A percentile compares a stretch with the other conserved stretches of the same genome.
phyloP scores from a whole-genome alignment of 768 basidiomycete genomes.

The Russula virescens region DNA sequence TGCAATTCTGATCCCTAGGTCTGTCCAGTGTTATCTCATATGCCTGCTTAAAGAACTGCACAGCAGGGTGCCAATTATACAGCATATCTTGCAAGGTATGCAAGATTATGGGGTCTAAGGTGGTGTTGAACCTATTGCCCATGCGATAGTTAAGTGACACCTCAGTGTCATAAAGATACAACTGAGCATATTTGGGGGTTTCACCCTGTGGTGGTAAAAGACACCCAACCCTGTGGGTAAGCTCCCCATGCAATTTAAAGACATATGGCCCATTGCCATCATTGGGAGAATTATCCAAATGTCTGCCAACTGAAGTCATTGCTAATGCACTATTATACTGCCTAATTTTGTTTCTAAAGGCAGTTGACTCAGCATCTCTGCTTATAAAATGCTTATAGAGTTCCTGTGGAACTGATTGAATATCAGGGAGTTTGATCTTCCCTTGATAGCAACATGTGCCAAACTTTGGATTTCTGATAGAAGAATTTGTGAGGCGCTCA shows the following conservation, averaged over 20 bases:
- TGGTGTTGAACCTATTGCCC: neutral
- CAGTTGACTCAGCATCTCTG: neutral
- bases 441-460: neutral
- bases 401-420: neutral
- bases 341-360: neutral
- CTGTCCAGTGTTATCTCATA: too few species aligned
- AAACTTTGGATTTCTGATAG: neutral
- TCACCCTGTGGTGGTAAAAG: neutral
- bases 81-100: neutral
- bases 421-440: neutral
- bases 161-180: neutral
- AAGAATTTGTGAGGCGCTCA: neutral
- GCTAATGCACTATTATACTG: neutral
- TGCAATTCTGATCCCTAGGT: too few species aligned
- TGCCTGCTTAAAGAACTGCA: too few species aligned
- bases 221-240: neutral
- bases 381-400: neutral
- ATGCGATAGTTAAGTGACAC: too few species aligned
- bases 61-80: neutral
- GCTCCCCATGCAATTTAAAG: neutral
- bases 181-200: slow-evolving; percentile 28
- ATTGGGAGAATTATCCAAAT: neutral
- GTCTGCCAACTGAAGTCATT: neutral
- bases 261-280: neutral
- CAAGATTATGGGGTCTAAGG: neutral